Evolutionary conservation across 2,329 filamentous ascomycete species (phyloP).

Genomic region (Graphiopsis chlorocephala): DNA sequence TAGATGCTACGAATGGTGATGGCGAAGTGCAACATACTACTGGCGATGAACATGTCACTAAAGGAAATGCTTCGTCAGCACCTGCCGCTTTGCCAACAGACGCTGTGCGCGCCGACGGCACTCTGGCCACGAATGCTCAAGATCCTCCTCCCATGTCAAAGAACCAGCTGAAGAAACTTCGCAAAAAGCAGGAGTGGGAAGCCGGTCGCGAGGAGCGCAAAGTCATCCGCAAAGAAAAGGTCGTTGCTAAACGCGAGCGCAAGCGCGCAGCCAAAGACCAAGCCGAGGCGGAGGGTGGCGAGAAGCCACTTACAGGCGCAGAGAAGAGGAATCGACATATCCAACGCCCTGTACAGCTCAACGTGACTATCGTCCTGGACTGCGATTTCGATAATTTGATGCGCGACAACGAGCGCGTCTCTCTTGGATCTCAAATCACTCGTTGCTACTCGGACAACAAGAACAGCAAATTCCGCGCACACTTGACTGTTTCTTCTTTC

Average conservation of each 20-base stretch:
- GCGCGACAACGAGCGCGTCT: conserved; percentile 80
- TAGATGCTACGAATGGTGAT: neutral
- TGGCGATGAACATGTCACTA: neutral
- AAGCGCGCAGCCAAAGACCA: conserved; percentile 37
- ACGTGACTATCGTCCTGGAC: conserved; percentile 80
- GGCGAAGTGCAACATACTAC: neutral
- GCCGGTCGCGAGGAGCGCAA: conserved; percentile 61
- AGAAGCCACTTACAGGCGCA: conserved; percentile 17
- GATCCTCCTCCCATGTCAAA: conserved; percentile 63
- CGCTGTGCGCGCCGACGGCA: neutral
- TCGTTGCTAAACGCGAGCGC: conserved; percentile 52
- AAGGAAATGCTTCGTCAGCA: neutral
- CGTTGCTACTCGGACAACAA: conserved; percentile 87
- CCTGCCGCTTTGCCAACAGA: neutral
- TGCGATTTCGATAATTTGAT: conserved; percentile 91
- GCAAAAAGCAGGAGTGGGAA: conserved; percentile 72
- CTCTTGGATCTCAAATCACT: conserved; percentile 78
- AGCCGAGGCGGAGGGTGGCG: conserved; percentile 20
- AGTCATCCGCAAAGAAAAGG: conserved; percentile 57
- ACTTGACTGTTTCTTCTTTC: conserved; percentile 77
- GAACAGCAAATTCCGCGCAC: conserved; percentile 62
- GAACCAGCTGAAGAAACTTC: conserved; percentile 77
- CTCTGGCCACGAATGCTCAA: neutral
- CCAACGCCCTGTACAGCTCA: conserved; percentile 56
- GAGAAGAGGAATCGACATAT: conserved; percentile 20